A percentile compares a stretch with the other conserved stretches of the same genome.
Evolutionary conservation across 345 rosid species (phyloP).

Genomic region (Mangifera indica): DNA sequence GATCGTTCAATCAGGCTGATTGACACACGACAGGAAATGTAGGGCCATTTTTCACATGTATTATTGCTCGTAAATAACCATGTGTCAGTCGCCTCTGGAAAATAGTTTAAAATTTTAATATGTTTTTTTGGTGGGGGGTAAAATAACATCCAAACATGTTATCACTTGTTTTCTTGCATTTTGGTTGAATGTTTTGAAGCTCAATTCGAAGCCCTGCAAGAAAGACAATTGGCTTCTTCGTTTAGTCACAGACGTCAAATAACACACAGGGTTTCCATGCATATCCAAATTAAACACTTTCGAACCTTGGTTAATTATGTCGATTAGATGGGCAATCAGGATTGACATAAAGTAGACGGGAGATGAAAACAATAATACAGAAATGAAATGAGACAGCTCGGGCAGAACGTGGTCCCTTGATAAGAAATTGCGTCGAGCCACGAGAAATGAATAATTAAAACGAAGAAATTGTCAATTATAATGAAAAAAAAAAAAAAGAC

Average conservation of each 20-base stretch:
- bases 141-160: too few relatives aligned
- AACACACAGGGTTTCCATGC: too few relatives aligned
- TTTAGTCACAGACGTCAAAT: not conserved
- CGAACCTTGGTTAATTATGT: not conserved
- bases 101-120: too few relatives aligned
- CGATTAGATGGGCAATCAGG: slow-evolving; percentile 15
- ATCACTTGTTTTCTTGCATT: too few relatives aligned
- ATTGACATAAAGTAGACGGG: slow-evolving; percentile 26
- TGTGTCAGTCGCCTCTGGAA: too few relatives aligned
- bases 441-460: not conserved
- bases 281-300: not conserved
- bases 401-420: slow-evolving; percentile 19
- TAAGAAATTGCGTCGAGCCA: not conserved
- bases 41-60: not conserved
- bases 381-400: not conserved
- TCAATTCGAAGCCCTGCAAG: not conserved
- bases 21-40: not conserved
- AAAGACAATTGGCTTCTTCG: not conserved
- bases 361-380: not conserved
- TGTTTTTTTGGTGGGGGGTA: too few relatives aligned
- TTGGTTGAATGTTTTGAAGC: too few relatives aligned
- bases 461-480: too few relatives aligned
- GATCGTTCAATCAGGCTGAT: not conserved
- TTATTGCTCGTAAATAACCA: too few relatives aligned
- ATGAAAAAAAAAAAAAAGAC: too few relatives aligned